Conservation (phyloP, 768 basidiomycete species). For the Asterophora lycoperdoides region DNA sequence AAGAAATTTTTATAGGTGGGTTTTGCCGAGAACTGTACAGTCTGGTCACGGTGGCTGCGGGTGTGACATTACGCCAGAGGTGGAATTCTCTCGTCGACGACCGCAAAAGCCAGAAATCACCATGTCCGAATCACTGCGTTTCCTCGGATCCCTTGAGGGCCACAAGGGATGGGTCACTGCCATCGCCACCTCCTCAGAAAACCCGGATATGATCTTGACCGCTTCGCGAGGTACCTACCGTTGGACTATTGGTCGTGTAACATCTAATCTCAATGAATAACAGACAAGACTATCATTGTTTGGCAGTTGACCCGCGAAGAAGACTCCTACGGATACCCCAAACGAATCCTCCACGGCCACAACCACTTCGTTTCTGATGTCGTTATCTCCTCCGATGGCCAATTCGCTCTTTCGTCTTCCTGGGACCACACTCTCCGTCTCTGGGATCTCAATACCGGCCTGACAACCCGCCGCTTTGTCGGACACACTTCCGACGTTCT, state of each 20-base stretch:
- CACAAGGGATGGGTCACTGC: slow-evolving; percentile 99
- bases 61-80: slow-evolving; percentile 34
- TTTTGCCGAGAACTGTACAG: slow-evolving; percentile 54
- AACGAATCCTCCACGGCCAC: slow-evolving; percentile 96
- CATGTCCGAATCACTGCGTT: slow-evolving; percentile 86
- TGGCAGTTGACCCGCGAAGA: slow-evolving; percentile 97
- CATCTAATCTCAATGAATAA: slow-evolving; percentile 22
- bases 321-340: slow-evolving; percentile 90
- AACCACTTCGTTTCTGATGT: slow-evolving; percentile 99
- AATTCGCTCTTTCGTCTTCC: slow-evolving; percentile 97
- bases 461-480: slow-evolving; percentile 94
- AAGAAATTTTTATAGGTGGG: slow-evolving; percentile 16
- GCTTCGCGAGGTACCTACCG: slow-evolving; percentile 82
- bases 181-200: slow-evolving; percentile 97
- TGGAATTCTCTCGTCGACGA: slow-evolving; percentile 29
- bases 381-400: slow-evolving; percentile 98
- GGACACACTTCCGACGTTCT: slow-evolving; percentile 98
- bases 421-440: slow-evolving; percentile 99
- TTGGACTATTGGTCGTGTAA: slow-evolving; percentile 1
- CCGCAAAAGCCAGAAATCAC: slow-evolving; percentile 31
- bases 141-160: slow-evolving; percentile 87
- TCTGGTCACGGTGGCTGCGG: slow-evolving; percentile 60
- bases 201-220: slow-evolving; percentile 98
- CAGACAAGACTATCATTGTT: slow-evolving; percentile 99
- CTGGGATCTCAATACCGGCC: slow-evolving; percentile 98